A percentile compares a stretch with the other conserved stretches of the same genome.
phyloP scores from a whole-genome alignment of 768 basidiomycete genomes.

The Suillus hirtellus region DNA sequence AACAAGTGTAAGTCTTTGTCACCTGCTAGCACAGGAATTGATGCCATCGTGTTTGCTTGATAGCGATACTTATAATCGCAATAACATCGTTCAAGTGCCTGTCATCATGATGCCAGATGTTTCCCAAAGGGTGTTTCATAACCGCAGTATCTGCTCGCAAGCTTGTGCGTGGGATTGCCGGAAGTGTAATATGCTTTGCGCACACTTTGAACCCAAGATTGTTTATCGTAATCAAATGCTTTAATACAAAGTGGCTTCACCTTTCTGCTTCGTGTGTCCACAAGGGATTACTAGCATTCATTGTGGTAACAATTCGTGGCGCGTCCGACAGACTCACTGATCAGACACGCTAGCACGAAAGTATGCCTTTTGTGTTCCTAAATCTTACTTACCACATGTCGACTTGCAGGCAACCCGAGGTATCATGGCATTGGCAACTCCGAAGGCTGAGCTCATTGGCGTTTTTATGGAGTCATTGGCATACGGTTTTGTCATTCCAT shows the following conservation, averaged over 20 bases:
- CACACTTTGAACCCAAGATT: too few species aligned
- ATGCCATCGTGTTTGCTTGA: too few species aligned
- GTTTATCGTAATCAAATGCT: background rate
- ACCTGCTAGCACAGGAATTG: too few species aligned
- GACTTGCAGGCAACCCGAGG: background rate
- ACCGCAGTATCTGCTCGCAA: too few species aligned
- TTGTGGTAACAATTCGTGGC: background rate
- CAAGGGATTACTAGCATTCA: background rate
- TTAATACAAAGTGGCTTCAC: background rate
- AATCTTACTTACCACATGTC: background rate
- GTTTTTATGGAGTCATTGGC: conserved; percentile 15
- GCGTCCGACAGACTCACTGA: background rate
- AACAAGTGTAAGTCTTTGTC: too few species aligned
- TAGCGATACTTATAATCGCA: too few species aligned
- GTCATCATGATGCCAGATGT: too few species aligned
- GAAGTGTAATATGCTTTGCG: too few species aligned
- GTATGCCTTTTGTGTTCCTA: background rate
- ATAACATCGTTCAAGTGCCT: too few species aligned
- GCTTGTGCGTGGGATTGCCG: too few species aligned
- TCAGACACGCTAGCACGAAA: background rate
- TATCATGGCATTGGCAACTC: conserved; percentile 11
- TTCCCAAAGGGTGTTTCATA: too few species aligned
- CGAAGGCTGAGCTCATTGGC: conserved; percentile 15
- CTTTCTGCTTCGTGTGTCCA: background rate
- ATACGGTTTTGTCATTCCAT: conserved; percentile 11